A percentile compares a stretch with the other conserved stretches of the same genome.
phyloP scores from a whole-genome alignment of 108 stramenopile species.

The Nannochloropsis gaditana region DNA sequence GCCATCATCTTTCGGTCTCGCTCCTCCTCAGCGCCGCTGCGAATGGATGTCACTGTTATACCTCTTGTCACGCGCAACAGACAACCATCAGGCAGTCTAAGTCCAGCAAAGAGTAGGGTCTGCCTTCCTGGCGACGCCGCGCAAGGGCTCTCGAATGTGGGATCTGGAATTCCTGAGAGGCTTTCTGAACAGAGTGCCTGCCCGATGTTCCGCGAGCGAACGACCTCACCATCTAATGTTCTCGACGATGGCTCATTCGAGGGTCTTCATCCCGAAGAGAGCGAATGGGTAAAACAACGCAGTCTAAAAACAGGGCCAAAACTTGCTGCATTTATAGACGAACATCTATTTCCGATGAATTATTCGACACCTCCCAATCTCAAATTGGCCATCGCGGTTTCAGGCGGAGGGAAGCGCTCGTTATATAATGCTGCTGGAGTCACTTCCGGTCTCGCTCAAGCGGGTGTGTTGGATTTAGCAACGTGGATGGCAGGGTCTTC shows the following conservation, averaged over 20 bases:
- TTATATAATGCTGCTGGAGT: not conserved
- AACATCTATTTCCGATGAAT: not conserved
- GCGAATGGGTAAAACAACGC: not conserved
- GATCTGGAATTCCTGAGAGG: not conserved
- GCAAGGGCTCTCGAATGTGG: not conserved
- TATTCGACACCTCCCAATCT: not conserved
- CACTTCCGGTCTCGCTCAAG: not conserved
- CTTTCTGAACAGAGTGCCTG: not conserved
- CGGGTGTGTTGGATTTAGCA: not conserved
- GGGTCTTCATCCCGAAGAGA: not conserved
- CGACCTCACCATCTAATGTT: not conserved
- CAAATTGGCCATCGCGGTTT: not conserved
- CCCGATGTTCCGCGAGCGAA: not conserved
- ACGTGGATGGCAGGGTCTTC: slow-evolving; percentile 3
- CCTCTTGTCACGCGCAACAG: not conserved
- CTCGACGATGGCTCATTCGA: not conserved
- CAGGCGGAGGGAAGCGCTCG: not conserved
- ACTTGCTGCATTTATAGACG: slow-evolving; percentile 4
- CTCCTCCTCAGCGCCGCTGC: not conserved
- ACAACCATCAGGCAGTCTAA: not conserved
- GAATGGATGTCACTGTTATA: not conserved
- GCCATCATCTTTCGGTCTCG: not conserved
- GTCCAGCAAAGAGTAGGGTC: not conserved
- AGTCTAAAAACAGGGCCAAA: not conserved
- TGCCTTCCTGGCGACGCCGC: not conserved